These are phyloP conservation scores for Candida smagusa DNA, from an alignment of 1,139 yeast species.

Conservation along the genomic window DNA sequence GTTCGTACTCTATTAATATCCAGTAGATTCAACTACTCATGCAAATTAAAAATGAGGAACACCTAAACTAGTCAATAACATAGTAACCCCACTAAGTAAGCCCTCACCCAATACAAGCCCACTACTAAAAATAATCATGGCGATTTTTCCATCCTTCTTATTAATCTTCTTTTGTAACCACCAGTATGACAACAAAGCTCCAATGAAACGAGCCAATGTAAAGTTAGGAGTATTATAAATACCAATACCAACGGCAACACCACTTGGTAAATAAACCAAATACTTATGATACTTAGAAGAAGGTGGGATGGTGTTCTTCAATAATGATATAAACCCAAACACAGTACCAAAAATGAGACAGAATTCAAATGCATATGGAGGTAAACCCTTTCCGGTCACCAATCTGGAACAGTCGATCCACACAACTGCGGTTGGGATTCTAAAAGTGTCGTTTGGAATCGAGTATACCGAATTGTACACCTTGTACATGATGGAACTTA, in stretches of 20 bases:
- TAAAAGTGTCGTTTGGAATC: slow-evolving; percentile 75
- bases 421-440: slow-evolving; percentile 91
- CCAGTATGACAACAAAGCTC: slow-evolving; percentile 70
- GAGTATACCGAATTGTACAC: slow-evolving; percentile 78
- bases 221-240: slow-evolving; percentile 91
- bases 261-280: slow-evolving; percentile 72
- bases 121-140: slow-evolving; percentile 81
- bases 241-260: slow-evolving; percentile 97
- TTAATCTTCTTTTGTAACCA: slow-evolving; percentile 42
- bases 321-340: slow-evolving; percentile 67
- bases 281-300: slow-evolving; percentile 37
- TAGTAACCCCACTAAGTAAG: slow-evolving; percentile 73
- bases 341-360: slow-evolving; percentile 63
- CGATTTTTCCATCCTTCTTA: slow-evolving; percentile 44
- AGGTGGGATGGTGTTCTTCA: slow-evolving; percentile 52
- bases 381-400: slow-evolving; percentile 88
- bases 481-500: slow-evolving; percentile 79
- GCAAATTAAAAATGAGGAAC: slow-evolving; percentile 38
- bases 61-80: slow-evolving; percentile 68
- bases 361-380: slow-evolving; percentile 68
- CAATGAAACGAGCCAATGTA: slow-evolving; percentile 87
- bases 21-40: background rate
- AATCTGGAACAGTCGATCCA: slow-evolving; percentile 96
- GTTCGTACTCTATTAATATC: no score
- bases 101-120: slow-evolving; percentile 96